Evolutionary conservation across 139 green algal genomes (phyloP), one percentile per base, ranked within the genome.

Genomic region (Tetradesmus lagerheimii): DNA sequence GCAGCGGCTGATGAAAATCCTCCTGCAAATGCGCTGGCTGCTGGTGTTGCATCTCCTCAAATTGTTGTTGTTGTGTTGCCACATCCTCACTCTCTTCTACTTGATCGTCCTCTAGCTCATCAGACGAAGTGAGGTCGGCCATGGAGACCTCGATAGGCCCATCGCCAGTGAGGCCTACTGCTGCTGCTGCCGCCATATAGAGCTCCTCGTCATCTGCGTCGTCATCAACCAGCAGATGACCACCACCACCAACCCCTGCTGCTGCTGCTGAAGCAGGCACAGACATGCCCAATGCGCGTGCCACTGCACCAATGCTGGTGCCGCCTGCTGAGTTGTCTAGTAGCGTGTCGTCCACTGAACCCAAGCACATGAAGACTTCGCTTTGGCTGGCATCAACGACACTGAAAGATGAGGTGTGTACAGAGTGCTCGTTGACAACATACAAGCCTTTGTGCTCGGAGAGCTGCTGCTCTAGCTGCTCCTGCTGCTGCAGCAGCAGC

Each of bases 291-390:
- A 71, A 23, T 23, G 57, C 57, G 14, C 57, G 57, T 1, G 57
- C 57, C 57, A 25, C 57, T 38, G 20, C 82, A 62, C 35, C 53
- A 53, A 29, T 78, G 35, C 66, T 39, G 18, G 9, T 15, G 41
- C 34, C 23, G 12, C 20, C 82, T 14, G 38, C 38, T 3, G 47
- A 15, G 27, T 27, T 45, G 64, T 43, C 64, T 43, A 25, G 12
- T 20, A 37, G 41, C 29, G 71, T 23, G 31, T 80, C 83, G 31
- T 80, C 18, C 12, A 80, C 37, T 8, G 83, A 88, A 6, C 83
- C 83, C 83, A 77, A 53, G 27, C 64, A 66, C 34, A 88, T 41
- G 57, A 71, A 71, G 12, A 80, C 25, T 29, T 88, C 83, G 47
- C 83, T 88, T 4, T 50, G 57, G 38, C 83, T 43, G 2, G 35